Evolutionary conservation across 306 rosid species (phyloP).

Genomic region (Medicago lupulina): DNA sequence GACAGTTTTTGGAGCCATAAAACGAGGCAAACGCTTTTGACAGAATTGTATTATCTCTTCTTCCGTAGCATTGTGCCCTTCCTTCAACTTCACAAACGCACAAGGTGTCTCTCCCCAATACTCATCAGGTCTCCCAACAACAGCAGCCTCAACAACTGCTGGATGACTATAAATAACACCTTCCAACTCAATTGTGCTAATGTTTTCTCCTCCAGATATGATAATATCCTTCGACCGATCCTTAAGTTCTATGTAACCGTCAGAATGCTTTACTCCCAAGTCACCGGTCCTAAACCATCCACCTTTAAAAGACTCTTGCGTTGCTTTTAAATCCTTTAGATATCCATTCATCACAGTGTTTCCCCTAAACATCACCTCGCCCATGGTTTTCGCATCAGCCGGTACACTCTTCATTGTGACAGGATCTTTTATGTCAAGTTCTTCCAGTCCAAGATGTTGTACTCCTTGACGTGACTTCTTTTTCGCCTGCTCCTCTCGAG

Average conservation of each 20-base stretch:
- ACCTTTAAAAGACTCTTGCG: slow-evolving; percentile 69
- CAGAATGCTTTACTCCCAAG: slow-evolving; percentile 79
- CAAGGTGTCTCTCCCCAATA: slow-evolving; percentile 92
- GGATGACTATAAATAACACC: slow-evolving; percentile 75
- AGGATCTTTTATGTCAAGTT: slow-evolving; percentile 73
- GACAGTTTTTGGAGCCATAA: slow-evolving; percentile 80
- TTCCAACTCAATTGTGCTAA: slow-evolving; percentile 89
- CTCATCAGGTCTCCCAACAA: slow-evolving; percentile 83
- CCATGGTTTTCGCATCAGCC: slow-evolving; percentile 75
- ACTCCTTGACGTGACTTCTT: slow-evolving; percentile 82
- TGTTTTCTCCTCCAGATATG: slow-evolving; percentile 90
- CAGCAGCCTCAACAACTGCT: slow-evolving; percentile 75
- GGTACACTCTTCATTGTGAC: slow-evolving; percentile 82
- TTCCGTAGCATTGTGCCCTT: slow-evolving; percentile 50
- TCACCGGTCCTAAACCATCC: slow-evolving; percentile 91
- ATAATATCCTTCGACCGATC: slow-evolving; percentile 89
- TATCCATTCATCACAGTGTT: slow-evolving; percentile 91
- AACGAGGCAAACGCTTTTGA: slow-evolving; percentile 63
- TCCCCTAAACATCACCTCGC: slow-evolving; percentile 91
- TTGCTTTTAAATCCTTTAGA: slow-evolving; percentile 66
- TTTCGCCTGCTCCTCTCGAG: slow-evolving; percentile 65
- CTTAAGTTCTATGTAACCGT: slow-evolving; percentile 82
- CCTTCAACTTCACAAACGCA: slow-evolving; percentile 87
- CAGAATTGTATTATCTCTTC: slow-evolving; percentile 72
- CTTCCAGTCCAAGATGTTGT: slow-evolving; percentile 75